phyloP scores from a whole-genome alignment of 805 yeast genomes.

The Candida bentonensis region DNA sequence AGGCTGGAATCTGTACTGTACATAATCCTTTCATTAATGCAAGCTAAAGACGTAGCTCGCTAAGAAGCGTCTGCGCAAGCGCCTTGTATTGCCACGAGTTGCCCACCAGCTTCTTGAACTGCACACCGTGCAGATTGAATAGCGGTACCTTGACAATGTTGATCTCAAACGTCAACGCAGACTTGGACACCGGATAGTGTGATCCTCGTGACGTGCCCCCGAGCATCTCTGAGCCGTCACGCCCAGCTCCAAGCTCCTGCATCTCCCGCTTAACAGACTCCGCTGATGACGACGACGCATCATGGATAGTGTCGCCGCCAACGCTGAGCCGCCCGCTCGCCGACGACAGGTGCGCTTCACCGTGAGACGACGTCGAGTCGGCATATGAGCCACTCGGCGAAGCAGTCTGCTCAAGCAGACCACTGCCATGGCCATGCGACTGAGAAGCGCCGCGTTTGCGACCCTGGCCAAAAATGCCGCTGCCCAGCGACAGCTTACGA shows the following conservation, averaged over 20 bases:
- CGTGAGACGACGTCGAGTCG: neutral
- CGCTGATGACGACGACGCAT: constrained; percentile 7
- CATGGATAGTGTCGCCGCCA: constrained; percentile 5
- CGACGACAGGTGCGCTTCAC: neutral
- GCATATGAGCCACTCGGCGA: constrained; percentile 2
- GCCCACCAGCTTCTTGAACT: constrained; percentile 84
- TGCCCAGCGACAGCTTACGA: constrained; percentile 18
- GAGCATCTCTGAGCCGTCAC: constrained; percentile 24
- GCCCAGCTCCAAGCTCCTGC: constrained; percentile 8
- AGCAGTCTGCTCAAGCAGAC: constrained; percentile 1
- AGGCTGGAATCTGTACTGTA: too few relatives aligned
- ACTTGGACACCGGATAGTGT: constrained; percentile 23
- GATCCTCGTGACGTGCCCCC: constrained; percentile 14
- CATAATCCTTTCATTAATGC: neutral
- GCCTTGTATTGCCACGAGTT: constrained; percentile 93
- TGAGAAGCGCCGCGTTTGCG: constrained; percentile 9
- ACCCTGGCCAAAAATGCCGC: constrained; percentile 11
- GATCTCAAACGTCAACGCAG: constrained; percentile 68
- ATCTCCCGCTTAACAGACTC: neutral
- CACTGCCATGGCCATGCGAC: constrained; percentile 5
- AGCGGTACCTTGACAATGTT: constrained; percentile 86
- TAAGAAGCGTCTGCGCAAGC: constrained; percentile 71
- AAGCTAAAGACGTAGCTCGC: constrained; percentile 46
- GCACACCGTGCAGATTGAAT: constrained; percentile 83
- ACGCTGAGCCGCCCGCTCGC: neutral